These are phyloP conservation scores for Backusella tarrabulga DNA, from an alignment of 192 early-diverging fungal species.

Conservation along the genomic window DNA sequence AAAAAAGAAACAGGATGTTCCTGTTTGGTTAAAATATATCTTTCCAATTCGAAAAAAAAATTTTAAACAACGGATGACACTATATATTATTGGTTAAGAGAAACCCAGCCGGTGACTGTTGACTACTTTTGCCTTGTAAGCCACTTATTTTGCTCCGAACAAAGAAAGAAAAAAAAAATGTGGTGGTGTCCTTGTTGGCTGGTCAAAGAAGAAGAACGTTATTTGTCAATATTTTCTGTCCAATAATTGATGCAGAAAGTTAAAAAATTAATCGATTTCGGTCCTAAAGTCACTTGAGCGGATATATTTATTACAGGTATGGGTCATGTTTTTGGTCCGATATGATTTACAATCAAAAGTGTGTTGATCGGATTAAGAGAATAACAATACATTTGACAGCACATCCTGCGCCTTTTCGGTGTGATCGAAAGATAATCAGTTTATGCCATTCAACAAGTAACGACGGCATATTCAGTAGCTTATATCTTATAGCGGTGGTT, in stretches of 20 bases:
- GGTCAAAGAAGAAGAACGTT: not conserved
- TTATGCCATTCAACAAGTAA: not conserved
- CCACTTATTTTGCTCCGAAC: not conserved
- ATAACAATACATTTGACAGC: not conserved
- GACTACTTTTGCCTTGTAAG: not conserved
- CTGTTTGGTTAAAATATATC: not conserved
- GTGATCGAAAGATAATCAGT: not conserved
- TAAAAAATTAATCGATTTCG: not conserved
- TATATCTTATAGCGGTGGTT: no score
- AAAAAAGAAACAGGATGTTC: not conserved
- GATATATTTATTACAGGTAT: not conserved
- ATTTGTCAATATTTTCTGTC: not conserved
- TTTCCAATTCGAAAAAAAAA: slow-evolving; percentile 7
- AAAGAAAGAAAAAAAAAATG: not conserved
- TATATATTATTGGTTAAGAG: not conserved
- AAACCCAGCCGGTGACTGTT: slow-evolving; percentile 1
- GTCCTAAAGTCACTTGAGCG: not conserved
- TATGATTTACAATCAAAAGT: not conserved
- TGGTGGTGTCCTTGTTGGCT: no score
- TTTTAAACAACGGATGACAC: not conserved
- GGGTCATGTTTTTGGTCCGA: not conserved
- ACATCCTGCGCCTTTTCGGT: not conserved
- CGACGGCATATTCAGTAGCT: no score
- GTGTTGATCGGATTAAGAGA: not conserved
- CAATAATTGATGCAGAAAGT: not conserved